phyloP scores from a whole-genome alignment of 306 rosid genomes.

The Prunus kanzakura region DNA sequence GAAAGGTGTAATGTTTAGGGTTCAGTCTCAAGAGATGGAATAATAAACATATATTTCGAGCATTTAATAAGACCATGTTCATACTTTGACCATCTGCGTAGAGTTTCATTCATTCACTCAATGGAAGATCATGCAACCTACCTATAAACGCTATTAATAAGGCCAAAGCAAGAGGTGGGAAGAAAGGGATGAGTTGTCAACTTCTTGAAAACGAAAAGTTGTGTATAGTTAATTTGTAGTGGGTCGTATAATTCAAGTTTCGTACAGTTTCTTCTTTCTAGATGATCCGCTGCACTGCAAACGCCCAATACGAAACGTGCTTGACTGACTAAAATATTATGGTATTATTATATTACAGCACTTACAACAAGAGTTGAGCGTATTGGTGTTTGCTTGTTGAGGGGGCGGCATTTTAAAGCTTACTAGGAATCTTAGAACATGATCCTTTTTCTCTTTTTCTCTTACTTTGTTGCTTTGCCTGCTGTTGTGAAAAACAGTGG shows the following conservation, averaged over 20 bases:
- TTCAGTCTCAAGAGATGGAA: no score
- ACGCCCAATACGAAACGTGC: constrained; percentile 41
- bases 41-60: no score
- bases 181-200: background rate
- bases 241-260: constrained; percentile 3
- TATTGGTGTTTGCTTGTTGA: constrained; percentile 13
- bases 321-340: constrained; percentile 37
- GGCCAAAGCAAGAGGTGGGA: constrained; percentile 2
- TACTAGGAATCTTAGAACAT: constrained; percentile 23
- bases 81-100: no score
- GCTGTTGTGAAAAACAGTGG: background rate
- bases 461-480: background rate
- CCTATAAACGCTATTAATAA: background rate
- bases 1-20: no score
- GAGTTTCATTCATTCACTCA: background rate
- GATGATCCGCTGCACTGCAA: background rate
- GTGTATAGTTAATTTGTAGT: background rate
- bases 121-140: no score
- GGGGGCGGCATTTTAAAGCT: constrained; percentile 30
- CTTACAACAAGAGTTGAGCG: background rate
- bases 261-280: constrained; percentile 1
- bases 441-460: background rate
- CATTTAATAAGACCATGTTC: no score
- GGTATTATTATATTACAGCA: background rate
- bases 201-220: constrained; percentile 15